Base-by-base conservation (phyloP, 2,329 filamentous ascomycete species). In the Aspergillus texensis region DNA sequence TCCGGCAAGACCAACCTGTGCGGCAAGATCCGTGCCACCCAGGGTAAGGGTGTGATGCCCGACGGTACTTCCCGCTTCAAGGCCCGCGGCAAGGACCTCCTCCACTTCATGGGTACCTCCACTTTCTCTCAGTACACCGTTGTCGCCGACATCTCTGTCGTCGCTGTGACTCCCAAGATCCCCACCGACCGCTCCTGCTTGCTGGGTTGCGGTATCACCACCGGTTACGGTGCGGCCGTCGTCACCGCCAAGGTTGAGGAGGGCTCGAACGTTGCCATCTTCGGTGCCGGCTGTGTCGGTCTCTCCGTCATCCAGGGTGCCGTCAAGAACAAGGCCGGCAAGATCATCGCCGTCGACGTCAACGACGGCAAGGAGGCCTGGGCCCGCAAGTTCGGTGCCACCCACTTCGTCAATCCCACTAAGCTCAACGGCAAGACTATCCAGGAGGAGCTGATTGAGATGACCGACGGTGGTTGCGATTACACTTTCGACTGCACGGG, bases 401-500 rank as follows among this genome's bases (percentile, higher is more conserved):
- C 95, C 21, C 87, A 98, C 81, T 99, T 99, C 75, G 91, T 99
- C 73, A 98, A 99, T 85, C 95, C 95, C 52, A 89, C 86, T 64
- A 90, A 94, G 80, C 83, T 94, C 71, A 86, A 85, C 67, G 72
- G 74, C 64, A 91, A 94, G 85, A 92, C 87, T 64, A 91, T 98
- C 71, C 92, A 96, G 74, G 93, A 97, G 75, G 91, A 94, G 83
- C 86, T 99, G 68, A 88, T 98, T 71, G 94, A 98, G 82, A 93
- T 98, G 91, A 99, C 95, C 1, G 95, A 98, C 74, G 95, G 95
- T 69, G 95, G 95, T 58, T 96, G 93, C 78, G 95, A 99, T 84
- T 98, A 97, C 85, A 99, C 95, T 57, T 99, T 99, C 78, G 95
- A 99, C 84, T 98, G 95, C 86, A 99, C 95, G 8, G 95, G 95